A percentile compares a stretch with the other conserved stretches of the same genome.
phyloP scores from a whole-genome alignment of 208 protist species.

The Wallacemonas sp. region DNA sequence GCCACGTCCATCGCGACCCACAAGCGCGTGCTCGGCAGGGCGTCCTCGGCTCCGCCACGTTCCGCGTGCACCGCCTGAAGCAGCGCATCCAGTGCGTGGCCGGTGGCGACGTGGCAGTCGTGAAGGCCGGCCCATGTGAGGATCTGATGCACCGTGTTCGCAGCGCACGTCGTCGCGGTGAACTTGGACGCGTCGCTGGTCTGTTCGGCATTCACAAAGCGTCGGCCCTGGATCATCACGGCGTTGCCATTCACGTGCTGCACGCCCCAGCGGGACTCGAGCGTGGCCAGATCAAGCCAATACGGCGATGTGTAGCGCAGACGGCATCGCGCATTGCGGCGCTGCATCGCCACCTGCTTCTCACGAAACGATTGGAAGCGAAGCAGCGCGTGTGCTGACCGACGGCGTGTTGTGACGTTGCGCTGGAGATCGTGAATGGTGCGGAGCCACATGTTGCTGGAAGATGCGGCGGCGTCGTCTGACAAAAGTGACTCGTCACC shows the following conservation, averaged over 20 bases:
- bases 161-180: slow-evolving; percentile 30
- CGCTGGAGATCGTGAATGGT: not conserved
- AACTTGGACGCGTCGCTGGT: slow-evolving; percentile 58
- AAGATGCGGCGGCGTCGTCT: too few relatives aligned
- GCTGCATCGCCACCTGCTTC: not conserved
- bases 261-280: slow-evolving; percentile 45
- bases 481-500: too few relatives aligned
- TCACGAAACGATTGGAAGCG: slow-evolving; percentile 13
- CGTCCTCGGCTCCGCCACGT: not conserved
- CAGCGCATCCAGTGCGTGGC: slow-evolving; percentile 18
- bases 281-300: slow-evolving; percentile 31
- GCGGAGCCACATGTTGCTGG: slow-evolving; percentile 11
- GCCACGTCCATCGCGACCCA: slow-evolving; percentile 3
- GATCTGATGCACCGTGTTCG: slow-evolving; percentile 26
- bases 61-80: not conserved
- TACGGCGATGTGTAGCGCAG: slow-evolving; percentile 49
- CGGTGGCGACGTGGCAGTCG: slow-evolving; percentile 2
- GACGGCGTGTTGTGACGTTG: not conserved
- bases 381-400: not conserved
- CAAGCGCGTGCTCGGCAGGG: not conserved
- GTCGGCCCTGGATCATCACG: not conserved
- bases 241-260: slow-evolving; percentile 20
- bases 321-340: not conserved
- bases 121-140: slow-evolving; percentile 13
- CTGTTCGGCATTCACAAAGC: slow-evolving; percentile 57